These are phyloP conservation scores for Kodamaea laetipori DNA, from an alignment of 805 yeast species.

Conservation along the genomic window DNA sequence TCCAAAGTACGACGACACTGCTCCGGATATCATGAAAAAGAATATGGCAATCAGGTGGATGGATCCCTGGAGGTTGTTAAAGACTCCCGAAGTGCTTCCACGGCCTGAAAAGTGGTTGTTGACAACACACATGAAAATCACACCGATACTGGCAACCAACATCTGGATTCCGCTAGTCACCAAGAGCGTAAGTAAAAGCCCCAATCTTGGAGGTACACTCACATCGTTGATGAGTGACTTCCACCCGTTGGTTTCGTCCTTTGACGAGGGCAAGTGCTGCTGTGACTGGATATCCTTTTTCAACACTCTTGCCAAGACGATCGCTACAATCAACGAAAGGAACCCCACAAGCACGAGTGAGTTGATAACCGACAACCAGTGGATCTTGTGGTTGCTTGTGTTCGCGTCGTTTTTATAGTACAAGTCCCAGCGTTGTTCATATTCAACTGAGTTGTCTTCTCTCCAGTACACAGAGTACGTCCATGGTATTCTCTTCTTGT, in stretches of 20 bases:
- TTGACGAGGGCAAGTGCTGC: conserved; percentile 16
- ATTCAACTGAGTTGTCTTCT: conserved; percentile 67
- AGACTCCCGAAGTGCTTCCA: conserved; percentile 52
- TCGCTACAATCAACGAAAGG: conserved; percentile 64
- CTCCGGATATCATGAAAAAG: conserved; percentile 68
- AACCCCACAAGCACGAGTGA: conserved; percentile 65
- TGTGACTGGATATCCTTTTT: conserved; percentile 47
- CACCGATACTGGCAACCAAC: conserved; percentile 62
- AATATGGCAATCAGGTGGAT: conserved; percentile 60
- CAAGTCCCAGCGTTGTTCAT: conserved; percentile 72
- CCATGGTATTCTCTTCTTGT: conserved; percentile 59
- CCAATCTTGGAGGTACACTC: conserved; percentile 50
- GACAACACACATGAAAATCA: conserved; percentile 52
- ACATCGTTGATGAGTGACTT: conserved; percentile 56
- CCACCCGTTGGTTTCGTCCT: conserved; percentile 38
- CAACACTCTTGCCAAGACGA: conserved; percentile 59
- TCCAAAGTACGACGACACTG: conserved; percentile 73
- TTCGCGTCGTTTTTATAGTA: conserved; percentile 59
- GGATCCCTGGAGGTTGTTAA: conserved; percentile 69
- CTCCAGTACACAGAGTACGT: conserved; percentile 89
- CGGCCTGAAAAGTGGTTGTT: conserved; percentile 27
- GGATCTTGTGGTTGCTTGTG: conserved; percentile 52
- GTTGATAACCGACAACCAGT: conserved; percentile 77
- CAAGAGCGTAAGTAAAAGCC: conserved; percentile 53
- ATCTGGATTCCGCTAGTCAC: conserved; percentile 78